Base-by-base conservation (phyloP, 345 rosid species). In the Acer campestre region DNA sequence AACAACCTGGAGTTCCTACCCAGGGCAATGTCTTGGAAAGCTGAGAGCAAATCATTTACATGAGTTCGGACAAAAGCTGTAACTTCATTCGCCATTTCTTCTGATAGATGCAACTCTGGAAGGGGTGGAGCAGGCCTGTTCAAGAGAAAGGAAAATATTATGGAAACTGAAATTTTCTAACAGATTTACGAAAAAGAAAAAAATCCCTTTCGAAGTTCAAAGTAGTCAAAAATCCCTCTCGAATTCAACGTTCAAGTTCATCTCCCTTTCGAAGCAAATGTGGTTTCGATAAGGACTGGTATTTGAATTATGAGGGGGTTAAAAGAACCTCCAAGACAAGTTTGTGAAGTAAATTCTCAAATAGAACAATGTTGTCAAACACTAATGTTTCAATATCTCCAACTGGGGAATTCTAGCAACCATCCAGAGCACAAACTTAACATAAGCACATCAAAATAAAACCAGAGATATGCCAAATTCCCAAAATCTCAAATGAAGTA, bases 81-180 rank as follows among this genome's bases (percentile, higher is more conserved):
- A 62, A 78, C 79, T 79, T 91, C 85, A 42, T 88, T 86, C 11
- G 87, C 87, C 78, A 78, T 84, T 64, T 82, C 91, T 85, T 92
- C 98, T 61, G 92, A 90, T 35, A 97, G 80, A 66, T 93, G 83
- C 87, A 94, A 80, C 77, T 84, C 82, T 9, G 95, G 95, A 38
- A 97, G 85, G n/a, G 98, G 93, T 4, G 99, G 97, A 77, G 98
- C 86, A 31, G 99, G 98, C 73, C 99, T 97, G 85, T 80, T n/a
- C 70, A 75, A 61, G 67, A 75, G 9, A 25, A 55, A 53, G n/a
- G 73, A 16, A 16, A 73, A 64, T 63, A 61, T n/a, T 12, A 58
- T 67, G 42, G 68, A 75, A 59, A 71, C 27, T 78, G 65, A 73
- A 11, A 70, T 61, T 64, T 79, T 73, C 66, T 44, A 27, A 29